Evolutionary conservation across 2,329 filamentous ascomycete genomes (phyloP).

Genomic region (Sclerotinia subarctica): DNA sequence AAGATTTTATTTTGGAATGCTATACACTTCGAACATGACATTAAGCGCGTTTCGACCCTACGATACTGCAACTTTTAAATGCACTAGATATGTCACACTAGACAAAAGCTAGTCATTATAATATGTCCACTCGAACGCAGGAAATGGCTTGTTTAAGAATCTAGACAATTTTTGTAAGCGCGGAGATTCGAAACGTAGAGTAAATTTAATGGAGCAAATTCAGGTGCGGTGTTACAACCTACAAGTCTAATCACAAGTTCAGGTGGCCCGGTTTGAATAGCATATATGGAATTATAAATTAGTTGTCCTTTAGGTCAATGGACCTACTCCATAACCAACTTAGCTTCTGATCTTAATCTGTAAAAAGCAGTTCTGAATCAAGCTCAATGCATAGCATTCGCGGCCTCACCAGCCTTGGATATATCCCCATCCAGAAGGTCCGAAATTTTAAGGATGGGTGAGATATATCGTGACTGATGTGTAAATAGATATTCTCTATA

Average conservation of each 20-base stretch:
- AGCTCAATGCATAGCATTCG: not conserved
- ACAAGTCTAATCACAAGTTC: not conserved
- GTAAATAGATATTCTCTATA: not conserved
- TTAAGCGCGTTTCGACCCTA: not conserved
- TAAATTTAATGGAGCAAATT: not conserved
- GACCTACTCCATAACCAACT: not conserved
- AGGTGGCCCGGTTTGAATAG: not conserved
- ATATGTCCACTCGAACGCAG: not conserved
- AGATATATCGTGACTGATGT: not conserved
- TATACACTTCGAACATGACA: not conserved
- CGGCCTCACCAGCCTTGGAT: not conserved
- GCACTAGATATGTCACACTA: not conserved
- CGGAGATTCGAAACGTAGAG: not conserved
- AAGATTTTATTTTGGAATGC: too few species aligned
- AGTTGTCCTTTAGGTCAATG: not conserved
- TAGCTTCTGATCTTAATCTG: not conserved
- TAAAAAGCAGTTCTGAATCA: not conserved
- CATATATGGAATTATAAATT: not conserved
- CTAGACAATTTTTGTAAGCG: not conserved
- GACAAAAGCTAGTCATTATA: not conserved
- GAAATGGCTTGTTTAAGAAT: too few species aligned
- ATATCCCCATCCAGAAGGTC: not conserved
- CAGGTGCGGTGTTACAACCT: too few species aligned
- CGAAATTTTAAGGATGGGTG: not conserved
- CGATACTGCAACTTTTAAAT: not conserved